Base-by-base conservation (phyloP, 2,329 filamentous ascomycete species). In the Colletotrichum graminicola region DNA sequence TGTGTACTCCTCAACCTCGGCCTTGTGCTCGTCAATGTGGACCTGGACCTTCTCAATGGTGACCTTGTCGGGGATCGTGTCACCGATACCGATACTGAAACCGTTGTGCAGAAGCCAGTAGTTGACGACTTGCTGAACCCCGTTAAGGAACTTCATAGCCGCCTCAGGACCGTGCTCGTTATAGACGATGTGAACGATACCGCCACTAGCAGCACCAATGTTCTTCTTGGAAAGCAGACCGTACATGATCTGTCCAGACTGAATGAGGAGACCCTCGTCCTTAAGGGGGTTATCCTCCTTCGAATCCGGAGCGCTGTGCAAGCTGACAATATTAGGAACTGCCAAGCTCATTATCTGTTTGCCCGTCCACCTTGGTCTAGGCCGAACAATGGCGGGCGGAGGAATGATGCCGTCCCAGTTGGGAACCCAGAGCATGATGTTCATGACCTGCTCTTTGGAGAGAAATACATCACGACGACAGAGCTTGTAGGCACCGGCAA, bases 51-150 rank as follows among this genome's bases (percentile, higher is more conserved):
- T 92, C 66, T 91, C 87, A 69, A 97, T 97, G 3, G 95, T 98
- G 23, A 85, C 84, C 74, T 91, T 90, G 80, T 98, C 95, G 6
- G 96, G 97, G 78, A 99, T 95, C 1, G 96, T 98, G 80, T 99
- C 96, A 84, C 96, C 97, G 76, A 99, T 97, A 84, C 96, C 96
- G 75, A 99, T 98, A 82, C 94, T 98, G 87, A 97, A 96, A 62
- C 96, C 96, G 76, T 97, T 93, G 82, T 99, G 95, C 49, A 98
- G 85, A 52, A 99, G 90, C 96, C 96, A 99, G 83, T 98, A 97
- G 79, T 95, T 97, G 76, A 98, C 93, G 66, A 98, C 94, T 64
- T 94, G 92, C 83, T 99, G 97, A 67, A 94, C 92, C 75, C 95
- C 95, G 79, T 98, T 98, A 84, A 99, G 94, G 86, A 99, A 99